Conservation (phyloP, 2,329 filamentous ascomycete genomes). For the Cercospora nicotianae region DNA sequence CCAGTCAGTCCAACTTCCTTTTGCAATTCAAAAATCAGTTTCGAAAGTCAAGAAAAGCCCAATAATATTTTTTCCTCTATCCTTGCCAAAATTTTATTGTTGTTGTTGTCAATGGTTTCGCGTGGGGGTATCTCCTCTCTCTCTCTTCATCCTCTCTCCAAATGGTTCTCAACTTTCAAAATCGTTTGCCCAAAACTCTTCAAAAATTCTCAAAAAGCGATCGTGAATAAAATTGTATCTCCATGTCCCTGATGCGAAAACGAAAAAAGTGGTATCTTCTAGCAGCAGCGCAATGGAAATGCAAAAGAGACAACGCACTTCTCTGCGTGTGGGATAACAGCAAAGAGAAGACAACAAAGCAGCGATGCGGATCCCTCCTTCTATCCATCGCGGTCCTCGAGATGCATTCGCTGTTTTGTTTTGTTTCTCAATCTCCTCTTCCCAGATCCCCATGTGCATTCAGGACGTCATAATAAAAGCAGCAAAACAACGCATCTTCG, state of each 20-base stretch:
- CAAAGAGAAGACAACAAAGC: not conserved
- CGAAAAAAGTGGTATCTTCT: not conserved
- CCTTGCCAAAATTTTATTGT: not conserved
- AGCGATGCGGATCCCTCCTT: not conserved
- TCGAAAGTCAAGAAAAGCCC: not conserved
- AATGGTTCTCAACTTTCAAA: too few species aligned
- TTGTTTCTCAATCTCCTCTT: not conserved
- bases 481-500: not conserved
- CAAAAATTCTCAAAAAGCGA: not conserved
- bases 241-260: not conserved
- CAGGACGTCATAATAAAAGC: slow-evolving; percentile 1
- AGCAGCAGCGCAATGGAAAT: not conserved
- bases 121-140: not conserved
- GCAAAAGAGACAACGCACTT: not conserved
- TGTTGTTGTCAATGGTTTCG: not conserved
- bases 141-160: not conserved
- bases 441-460: not conserved
- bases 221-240: not conserved
- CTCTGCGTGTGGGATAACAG: not conserved
- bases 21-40: not conserved
- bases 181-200: not conserved
- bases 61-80: not conserved
- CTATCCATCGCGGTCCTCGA: not conserved
- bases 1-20: not conserved
- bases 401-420: not conserved